Conservation (phyloP, 352 stramenopile species). For the Globisporangium abappressorium region DNA sequence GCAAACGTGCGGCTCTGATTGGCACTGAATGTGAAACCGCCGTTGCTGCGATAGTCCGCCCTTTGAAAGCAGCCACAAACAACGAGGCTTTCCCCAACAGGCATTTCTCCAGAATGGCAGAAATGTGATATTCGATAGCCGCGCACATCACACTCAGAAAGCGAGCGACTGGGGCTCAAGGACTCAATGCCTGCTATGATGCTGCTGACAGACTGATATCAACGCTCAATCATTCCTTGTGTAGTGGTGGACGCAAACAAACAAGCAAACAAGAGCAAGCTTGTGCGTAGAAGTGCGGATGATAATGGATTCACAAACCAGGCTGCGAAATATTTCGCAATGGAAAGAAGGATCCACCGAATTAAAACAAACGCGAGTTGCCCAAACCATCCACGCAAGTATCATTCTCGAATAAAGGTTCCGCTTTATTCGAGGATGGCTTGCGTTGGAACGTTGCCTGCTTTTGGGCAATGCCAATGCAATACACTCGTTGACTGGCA, state of each 20-base stretch:
- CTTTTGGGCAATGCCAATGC: not conserved
- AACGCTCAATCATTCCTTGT: not conserved
- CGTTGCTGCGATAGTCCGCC: not conserved
- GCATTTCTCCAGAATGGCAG: not conserved
- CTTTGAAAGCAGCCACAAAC: constrained; percentile 7
- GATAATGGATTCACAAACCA: constrained; percentile 4
- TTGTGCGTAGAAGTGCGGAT: not conserved
- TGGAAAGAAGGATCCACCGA: not conserved
- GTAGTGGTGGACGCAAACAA: not conserved
- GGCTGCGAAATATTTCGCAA: not conserved
- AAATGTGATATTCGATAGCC: not conserved
- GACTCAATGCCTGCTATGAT: not conserved
- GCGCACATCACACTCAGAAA: not conserved
- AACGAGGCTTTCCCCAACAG: not conserved
- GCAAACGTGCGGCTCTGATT: constrained; percentile 2
- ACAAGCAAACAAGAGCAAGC: not conserved
- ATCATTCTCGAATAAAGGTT: not conserved
- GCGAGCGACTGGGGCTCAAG: too few relatives aligned
- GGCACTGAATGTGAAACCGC: not conserved
- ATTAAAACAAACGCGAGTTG: not conserved
- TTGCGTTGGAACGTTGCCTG: too few relatives aligned
- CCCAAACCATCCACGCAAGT: not conserved
- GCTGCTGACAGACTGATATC: not conserved
- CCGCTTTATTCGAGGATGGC: too few relatives aligned
- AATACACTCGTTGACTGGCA: not conserved